Evolutionary conservation across 208 protist species (phyloP).

Genomic region (Leishmania turanica): DNA sequence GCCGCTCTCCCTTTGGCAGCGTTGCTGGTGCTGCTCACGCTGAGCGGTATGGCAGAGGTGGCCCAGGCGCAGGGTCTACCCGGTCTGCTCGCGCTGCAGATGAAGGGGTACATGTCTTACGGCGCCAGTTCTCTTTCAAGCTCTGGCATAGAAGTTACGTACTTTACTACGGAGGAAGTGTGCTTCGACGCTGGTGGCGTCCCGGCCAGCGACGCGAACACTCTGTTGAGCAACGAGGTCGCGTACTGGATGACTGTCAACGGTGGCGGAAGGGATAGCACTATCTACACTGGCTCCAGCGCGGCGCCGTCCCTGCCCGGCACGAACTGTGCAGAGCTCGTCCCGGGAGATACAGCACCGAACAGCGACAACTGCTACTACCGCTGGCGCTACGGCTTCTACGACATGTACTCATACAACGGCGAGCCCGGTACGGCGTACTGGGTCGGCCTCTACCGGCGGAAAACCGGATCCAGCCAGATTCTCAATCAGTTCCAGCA

Average conservation of each 20-base stretch:
- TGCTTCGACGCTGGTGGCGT: constrained; percentile 31
- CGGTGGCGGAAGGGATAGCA: constrained; percentile 7
- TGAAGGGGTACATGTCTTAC: constrained; percentile 25
- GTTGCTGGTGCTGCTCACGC: constrained; percentile 22
- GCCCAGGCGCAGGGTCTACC: constrained; percentile 16
- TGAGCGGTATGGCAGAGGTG: constrained; percentile 6
- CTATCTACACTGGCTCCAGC: constrained; percentile 37
- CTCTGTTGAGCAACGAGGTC: constrained; percentile 15
- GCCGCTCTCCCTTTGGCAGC: not conserved
- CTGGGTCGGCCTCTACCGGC: constrained; percentile 39
- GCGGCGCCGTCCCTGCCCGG: constrained; percentile 18
- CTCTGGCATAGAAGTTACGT: constrained; percentile 6
- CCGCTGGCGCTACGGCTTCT: constrained; percentile 56
- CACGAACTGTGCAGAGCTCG: constrained; percentile 17
- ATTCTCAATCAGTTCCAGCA: constrained; percentile 41
- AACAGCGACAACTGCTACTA: constrained; percentile 47
- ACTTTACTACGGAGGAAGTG: not conserved
- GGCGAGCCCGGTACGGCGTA: constrained; percentile 48
- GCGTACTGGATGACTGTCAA: constrained; percentile 2
- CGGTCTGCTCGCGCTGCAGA: constrained; percentile 32
- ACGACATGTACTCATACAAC: constrained; percentile 39
- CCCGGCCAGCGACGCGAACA: constrained; percentile 23
- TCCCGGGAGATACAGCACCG: not conserved
- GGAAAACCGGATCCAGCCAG: not conserved
- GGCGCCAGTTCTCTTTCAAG: not conserved